These are phyloP conservation scores for Aeschynomene evenia DNA, from an alignment of 306 rosid species.

Conservation along the genomic window DNA sequence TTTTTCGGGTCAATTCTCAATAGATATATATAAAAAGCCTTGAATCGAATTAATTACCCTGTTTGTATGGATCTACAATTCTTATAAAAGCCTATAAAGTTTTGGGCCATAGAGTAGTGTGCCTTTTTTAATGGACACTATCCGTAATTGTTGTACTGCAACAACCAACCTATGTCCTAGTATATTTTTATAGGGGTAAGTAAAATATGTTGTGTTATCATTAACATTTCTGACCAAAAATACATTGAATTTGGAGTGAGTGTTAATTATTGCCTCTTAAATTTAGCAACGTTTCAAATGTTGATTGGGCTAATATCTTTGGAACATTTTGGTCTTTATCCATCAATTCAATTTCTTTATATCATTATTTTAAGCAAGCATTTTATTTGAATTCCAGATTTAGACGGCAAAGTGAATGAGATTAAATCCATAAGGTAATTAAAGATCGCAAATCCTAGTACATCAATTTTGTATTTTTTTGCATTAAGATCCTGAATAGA, in stretches of 20 bases:
- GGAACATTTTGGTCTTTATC: not conserved
- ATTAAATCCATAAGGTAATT: not conserved
- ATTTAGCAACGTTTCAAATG: not conserved
- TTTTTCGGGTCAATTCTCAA: too few species aligned
- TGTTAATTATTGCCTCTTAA: too few species aligned
- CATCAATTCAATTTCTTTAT: not conserved
- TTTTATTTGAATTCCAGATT: not conserved
- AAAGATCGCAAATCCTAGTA: not conserved
- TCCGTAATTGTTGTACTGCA: not conserved
- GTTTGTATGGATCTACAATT: not conserved
- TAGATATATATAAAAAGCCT: too few species aligned
- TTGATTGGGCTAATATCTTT: not conserved
- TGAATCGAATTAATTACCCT: not conserved
- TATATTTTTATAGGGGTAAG: too few species aligned
- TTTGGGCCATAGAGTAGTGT: not conserved
- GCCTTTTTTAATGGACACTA: not conserved
- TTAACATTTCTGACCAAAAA: too few species aligned
- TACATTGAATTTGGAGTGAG: too few species aligned
- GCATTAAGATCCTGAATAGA: not conserved
- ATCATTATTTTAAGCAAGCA: not conserved
- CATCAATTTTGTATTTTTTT: not conserved
- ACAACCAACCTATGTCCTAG: not conserved
- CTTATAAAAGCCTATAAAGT: constrained; percentile 2
- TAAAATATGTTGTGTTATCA: too few species aligned
- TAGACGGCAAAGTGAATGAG: not conserved